These are phyloP conservation scores for Pythium rishiriense DNA, from an alignment of 352 stramenopile species.

Conservation along the genomic window DNA sequence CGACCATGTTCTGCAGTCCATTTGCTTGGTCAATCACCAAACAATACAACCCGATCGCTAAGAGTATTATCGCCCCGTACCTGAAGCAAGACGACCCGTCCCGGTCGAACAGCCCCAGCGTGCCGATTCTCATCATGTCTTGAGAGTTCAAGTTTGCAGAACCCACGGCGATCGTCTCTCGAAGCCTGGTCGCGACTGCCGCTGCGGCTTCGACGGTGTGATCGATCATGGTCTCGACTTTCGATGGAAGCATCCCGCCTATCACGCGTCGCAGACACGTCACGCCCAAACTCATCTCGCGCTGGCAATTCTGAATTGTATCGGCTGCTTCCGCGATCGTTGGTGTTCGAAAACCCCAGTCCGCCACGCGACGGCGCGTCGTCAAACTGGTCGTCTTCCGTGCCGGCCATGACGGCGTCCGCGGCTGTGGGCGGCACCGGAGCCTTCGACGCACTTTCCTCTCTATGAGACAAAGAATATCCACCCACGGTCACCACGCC, in stretches of 20 bases:
- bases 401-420: conserved; percentile 3
- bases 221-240: conserved; percentile 1
- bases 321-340: not conserved
- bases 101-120: not conserved
- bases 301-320: not conserved
- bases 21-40: not conserved
- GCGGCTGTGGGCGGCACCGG: conserved; percentile 6
- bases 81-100: conserved; percentile 42
- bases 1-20: conserved; percentile 87
- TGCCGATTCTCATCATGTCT: not conserved
- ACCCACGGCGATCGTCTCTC: not conserved
- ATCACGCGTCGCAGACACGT: not conserved
- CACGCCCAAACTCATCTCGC: conserved; percentile 36
- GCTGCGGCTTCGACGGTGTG: conserved; percentile 8
- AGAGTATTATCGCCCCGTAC: too few relatives aligned
- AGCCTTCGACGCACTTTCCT: conserved; percentile 45
- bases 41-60: too few relatives aligned
- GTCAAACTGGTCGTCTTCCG: conserved; percentile 48
- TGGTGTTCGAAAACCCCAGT: conserved; percentile 22
- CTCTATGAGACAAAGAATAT: conserved; percentile 37
- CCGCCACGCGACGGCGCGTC: conserved; percentile 37
- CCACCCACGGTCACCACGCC: too few relatives aligned
- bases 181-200: conserved; percentile 21
- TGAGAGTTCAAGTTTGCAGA: not conserved
- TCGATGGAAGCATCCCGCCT: not conserved